Base-by-base conservation (phyloP, 805 yeast genomes). In the Candida maris region DNA sequence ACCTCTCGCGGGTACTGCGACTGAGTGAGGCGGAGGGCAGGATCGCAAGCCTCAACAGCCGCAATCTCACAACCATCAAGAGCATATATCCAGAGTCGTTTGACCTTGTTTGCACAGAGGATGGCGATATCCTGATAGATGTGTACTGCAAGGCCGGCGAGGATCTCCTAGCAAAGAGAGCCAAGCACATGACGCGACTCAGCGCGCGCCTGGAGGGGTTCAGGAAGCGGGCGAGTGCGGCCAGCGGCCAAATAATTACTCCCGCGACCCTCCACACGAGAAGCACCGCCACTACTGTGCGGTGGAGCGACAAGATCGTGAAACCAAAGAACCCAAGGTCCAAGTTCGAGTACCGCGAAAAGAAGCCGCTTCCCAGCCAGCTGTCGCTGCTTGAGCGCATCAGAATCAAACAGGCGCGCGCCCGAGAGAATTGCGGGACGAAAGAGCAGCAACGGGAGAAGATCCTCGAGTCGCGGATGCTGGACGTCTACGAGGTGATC, bases 351-450 rank as follows among this genome's bases (percentile, higher is more conserved):
- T 70, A 66, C 41, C 57, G 56, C 29, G 64, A 57, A 25, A 53
- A 50, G 30, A 40, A 51, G 15, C 12, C 7, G 6, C 34, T 32
- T 8, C 21, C 17, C 6, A 49, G 48, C 7, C 29, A 38, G 8
- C 39, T 59, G 7, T 51, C 67, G 1, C 45, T 71, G 5, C 41
- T 70, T 9, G 70, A 71, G 28, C 51, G 75, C 30, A 66, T 70
- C 32, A 57, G 54, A 35, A 38, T 49, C 28, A 68, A 63, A 44
- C 45, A 39, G 12, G 7, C 8, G 14, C 7, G 15, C 8, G 15
- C 28, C 7, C 31, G 10, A 17, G 21, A 16, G 7, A 10, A 18
- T 17, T 22, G 10, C 10, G 10, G 10, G 12, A 22, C 9, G 12
- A 9, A 7, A 17, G 31, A 28, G 8, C 21, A 10, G 28, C 8